Evolutionary conservation across 2,329 filamentous ascomycete genomes (phyloP).

Genomic region (Penicillium sp.): DNA sequence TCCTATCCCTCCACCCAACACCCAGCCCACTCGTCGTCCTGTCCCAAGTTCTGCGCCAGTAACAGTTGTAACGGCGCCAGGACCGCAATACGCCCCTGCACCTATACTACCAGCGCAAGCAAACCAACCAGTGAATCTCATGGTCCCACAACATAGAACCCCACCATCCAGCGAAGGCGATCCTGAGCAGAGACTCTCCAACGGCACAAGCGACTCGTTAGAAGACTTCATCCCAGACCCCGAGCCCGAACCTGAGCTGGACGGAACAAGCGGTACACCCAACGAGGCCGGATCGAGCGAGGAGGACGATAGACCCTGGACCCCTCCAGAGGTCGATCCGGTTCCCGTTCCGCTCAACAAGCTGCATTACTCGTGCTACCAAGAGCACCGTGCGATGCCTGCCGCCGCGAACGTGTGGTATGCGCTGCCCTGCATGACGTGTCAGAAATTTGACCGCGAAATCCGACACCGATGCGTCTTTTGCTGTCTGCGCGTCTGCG

Average conservation of each 20-base stretch:
- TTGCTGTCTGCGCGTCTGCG: conserved; percentile 48
- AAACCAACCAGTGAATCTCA: conserved; percentile 3
- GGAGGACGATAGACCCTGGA: conserved; percentile 28
- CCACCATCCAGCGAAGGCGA: conserved; percentile 20
- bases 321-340: conserved; percentile 39
- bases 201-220: conserved; percentile 28
- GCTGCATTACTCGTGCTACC: conserved; percentile 46
- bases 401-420: conserved; percentile 44
- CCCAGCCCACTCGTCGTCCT: conserved; percentile 2
- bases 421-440: conserved; percentile 50
- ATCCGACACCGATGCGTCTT: conserved; percentile 47
- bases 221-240: conserved; percentile 44
- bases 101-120: not conserved
- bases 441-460: conserved; percentile 44
- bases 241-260: conserved; percentile 31
- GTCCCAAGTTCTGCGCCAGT: not conserved
- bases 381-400: conserved; percentile 44
- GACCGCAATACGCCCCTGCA: conserved; percentile 4
- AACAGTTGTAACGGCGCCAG: not conserved
- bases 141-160: conserved; percentile 16
- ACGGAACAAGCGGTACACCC: conserved; percentile 22
- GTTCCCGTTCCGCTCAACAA: conserved; percentile 41
- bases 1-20: conserved; percentile 4
- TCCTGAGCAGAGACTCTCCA: conserved; percentile 20
- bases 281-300: conserved; percentile 26